These are phyloP conservation scores for Neonectria neomacrospora DNA, from an alignment of 2,329 filamentous ascomycete species.

Conservation along the genomic window DNA sequence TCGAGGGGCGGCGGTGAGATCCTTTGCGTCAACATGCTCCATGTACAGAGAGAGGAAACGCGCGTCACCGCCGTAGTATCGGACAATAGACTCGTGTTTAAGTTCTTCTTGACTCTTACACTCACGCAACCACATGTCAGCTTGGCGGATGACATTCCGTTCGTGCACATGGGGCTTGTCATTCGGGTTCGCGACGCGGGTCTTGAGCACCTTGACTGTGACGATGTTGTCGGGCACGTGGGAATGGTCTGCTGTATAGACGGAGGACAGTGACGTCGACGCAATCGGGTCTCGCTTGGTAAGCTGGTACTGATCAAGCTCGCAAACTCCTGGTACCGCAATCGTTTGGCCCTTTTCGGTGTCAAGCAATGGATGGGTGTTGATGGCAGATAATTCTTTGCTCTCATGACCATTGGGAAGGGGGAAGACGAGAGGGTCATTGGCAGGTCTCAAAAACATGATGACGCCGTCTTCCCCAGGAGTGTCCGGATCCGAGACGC, in stretches of 20 bases:
- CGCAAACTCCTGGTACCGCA: conserved; percentile 60
- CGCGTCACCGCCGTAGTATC: conserved; percentile 68
- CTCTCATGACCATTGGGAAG: conserved; percentile 59
- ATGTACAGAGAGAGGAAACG: conserved; percentile 70
- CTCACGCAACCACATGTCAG: conserved; percentile 69
- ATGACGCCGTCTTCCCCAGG: conserved; percentile 61
- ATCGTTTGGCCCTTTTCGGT: conserved; percentile 61
- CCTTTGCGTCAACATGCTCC: conserved; percentile 68
- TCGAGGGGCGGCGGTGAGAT: conserved; percentile 60
- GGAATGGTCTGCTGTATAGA: conserved; percentile 66
- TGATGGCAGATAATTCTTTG: conserved; percentile 59
- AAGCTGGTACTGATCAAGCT: conserved; percentile 64
- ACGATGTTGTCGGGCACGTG: conserved; percentile 64
- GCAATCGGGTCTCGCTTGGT: conserved; percentile 68
- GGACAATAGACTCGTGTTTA: conserved; percentile 67
- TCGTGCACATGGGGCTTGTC: conserved; percentile 62
- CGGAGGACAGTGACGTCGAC: conserved; percentile 63
- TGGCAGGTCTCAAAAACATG: conserved; percentile 63
- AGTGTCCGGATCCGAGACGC: conserved; percentile 48
- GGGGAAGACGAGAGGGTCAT: conserved; percentile 63
- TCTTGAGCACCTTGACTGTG: conserved; percentile 71
- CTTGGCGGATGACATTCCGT: conserved; percentile 67
- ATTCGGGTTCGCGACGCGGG: conserved; percentile 53
- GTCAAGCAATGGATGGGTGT: conserved; percentile 63
- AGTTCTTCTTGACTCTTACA: conserved; percentile 66